Evolutionary conservation across 495 filamentous ascomycete species (phyloP).

Genomic region (Lophiostoma macrostomum): DNA sequence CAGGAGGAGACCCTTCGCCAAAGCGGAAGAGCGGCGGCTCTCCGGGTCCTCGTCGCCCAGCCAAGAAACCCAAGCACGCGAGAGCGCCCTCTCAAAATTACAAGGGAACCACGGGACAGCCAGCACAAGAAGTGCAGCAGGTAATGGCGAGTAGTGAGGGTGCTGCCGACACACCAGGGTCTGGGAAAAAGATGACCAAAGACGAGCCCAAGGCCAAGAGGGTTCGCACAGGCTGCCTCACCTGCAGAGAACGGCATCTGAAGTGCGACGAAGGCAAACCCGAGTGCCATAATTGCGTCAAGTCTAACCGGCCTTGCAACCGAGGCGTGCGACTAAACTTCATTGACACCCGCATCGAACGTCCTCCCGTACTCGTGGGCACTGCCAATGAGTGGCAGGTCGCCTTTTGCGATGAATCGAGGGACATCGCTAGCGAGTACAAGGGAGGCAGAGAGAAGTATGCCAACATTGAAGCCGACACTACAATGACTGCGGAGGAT

Average conservation of each 20-base stretch:
- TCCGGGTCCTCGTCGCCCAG: too few relatives aligned
- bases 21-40: too few relatives aligned
- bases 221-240: constrained; percentile 45
- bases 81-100: not conserved
- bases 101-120: not conserved
- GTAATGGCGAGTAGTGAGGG: constrained; percentile 10
- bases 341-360: constrained; percentile 74
- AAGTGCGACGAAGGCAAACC: constrained; percentile 83
- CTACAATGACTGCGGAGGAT: constrained; percentile 48
- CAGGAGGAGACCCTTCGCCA: too few relatives aligned
- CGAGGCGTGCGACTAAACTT: constrained; percentile 89
- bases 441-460: constrained; percentile 77
- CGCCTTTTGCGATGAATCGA: constrained; percentile 84
- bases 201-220: constrained; percentile 42
- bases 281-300: constrained; percentile 81
- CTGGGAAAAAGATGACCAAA: constrained; percentile 12
- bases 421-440: constrained; percentile 89
- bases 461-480: constrained; percentile 38
- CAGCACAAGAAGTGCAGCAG: constrained; percentile 20
- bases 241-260: constrained; percentile 53
- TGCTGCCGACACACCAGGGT: constrained; percentile 17
- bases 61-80: constrained; percentile 7
- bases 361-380: constrained; percentile 59
- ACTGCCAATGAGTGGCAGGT: constrained; percentile 65
- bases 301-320: constrained; percentile 81